Base-by-base conservation (phyloP, 2,329 filamentous ascomycete species). In the Shiraia sp. region DNA sequence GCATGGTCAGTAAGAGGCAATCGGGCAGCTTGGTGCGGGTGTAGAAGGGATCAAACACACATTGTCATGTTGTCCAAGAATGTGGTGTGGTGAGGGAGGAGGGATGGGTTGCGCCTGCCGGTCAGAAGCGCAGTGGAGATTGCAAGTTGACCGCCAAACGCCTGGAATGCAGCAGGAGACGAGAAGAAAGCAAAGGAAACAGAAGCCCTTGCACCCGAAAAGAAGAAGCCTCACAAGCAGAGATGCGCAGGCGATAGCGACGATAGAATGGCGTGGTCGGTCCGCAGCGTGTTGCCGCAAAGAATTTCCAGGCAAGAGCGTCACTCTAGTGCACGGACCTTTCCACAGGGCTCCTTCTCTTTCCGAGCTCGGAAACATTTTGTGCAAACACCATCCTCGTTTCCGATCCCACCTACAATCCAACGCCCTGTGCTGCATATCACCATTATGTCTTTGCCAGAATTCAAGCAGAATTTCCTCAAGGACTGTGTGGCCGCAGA, bases 401-500 rank as follows among this genome's bases (percentile, higher is more conserved):
- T 40, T 38, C 40, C 26, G 36, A 34, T 22, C 19, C 19, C 42
- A 32, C 26, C 15, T 13, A 28, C 31, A 9, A 30, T 28, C 33
- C 15, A 19, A 15, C 25, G 17, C 15, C 30, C 12, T 15, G 30
- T 22, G 19, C 19, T 32, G 3, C 30, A 13, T 10, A n/a, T n/a
- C n/a, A n/a, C 6, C 45, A 44, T 15, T 6, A 61, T 61, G 55
- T 46, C 59, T 17, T 57, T 70, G n/a, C 66, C 66, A 10, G 47
- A 59, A 10, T 69, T 63, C 57, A 93, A 93, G 72, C 74, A 81
- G 53, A 77, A 80, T 46, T 90, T 95, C 69, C 79, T 93, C 57
- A 72, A 81, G 63, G 80, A 86, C 43, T 81, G 86, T 63, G 79
- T 91, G 54, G 71, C 75, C 15, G 83, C 84, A 59, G 79, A 80